Conservation (phyloP, 352 stramenopile genomes). For the Phytophthora rubi region DNA sequence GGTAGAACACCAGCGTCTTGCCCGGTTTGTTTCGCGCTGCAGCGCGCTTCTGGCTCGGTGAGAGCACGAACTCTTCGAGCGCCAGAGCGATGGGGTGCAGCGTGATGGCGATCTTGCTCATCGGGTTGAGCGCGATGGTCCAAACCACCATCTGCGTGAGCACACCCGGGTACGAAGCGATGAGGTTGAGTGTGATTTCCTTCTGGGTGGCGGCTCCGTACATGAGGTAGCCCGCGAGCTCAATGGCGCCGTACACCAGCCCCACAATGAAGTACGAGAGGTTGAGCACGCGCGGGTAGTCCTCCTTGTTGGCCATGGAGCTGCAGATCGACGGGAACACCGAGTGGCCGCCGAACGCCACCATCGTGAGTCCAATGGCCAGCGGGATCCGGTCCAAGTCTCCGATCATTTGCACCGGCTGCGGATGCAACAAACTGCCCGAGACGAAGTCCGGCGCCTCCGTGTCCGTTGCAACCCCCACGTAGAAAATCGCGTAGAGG, state of each 20-base stretch:
- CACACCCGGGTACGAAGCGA: conserved; percentile 60
- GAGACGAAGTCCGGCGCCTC: conserved; percentile 39
- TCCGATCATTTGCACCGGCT: conserved; percentile 67
- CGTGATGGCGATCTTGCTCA: conserved; percentile 90
- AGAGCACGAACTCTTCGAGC: conserved; percentile 78
- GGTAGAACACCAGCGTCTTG: conserved; percentile 54
- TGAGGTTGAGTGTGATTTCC: conserved; percentile 88
- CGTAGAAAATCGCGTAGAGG: conserved; percentile 77
- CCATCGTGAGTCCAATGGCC: conserved; percentile 86
- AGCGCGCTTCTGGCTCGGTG: conserved; percentile 42
- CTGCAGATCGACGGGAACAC: conserved; percentile 92
- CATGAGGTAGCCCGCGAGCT: conserved; percentile 85
- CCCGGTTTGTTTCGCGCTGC: conserved; percentile 33
- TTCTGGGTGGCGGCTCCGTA: conserved; percentile 81
- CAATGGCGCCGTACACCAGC: conserved; percentile 77
- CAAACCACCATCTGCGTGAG: conserved; percentile 77
- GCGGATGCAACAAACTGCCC: conserved; percentile 69
- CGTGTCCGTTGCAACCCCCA: conserved; percentile 68
- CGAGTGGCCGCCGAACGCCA: conserved; percentile 88
- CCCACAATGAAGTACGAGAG: conserved; percentile 78
- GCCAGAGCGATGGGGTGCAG: conserved; percentile 80
- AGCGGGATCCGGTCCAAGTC: conserved; percentile 75
- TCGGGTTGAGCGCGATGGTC: conserved; percentile 87
- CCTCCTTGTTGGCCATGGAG: conserved; percentile 66
- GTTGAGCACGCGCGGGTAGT: conserved; percentile 77